phyloP scores from a whole-genome alignment of 352 stramenopile species.

The Globisporangium ultimum region DNA sequence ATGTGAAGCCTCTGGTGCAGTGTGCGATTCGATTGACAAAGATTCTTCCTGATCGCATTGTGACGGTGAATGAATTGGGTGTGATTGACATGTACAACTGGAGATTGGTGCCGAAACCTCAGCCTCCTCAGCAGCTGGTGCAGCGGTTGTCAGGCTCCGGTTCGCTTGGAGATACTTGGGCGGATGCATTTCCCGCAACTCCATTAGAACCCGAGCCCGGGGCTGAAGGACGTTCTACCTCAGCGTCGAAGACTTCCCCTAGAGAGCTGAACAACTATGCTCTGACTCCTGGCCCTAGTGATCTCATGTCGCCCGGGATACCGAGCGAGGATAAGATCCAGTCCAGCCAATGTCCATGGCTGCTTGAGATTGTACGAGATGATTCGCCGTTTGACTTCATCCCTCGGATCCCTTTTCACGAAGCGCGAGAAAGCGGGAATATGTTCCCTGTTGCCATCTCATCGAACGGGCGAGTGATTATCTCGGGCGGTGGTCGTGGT shows the following conservation, averaged over 20 bases:
- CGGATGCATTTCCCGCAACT: not conserved
- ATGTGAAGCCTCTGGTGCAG: conserved; percentile 54
- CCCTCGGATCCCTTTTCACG: conserved; percentile 72
- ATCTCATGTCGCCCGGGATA: not conserved
- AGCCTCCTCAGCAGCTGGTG: conserved; percentile 5
- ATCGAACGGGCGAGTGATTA: conserved; percentile 63
- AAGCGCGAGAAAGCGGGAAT: conserved; percentile 26
- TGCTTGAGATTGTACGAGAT: conserved; percentile 65
- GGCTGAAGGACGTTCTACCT: not conserved
- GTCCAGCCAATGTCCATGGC: conserved; percentile 47
- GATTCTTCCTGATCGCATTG: conserved; percentile 69
- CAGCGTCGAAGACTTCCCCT: not conserved
- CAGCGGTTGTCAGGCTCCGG: not conserved
- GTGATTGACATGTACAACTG: conserved; percentile 87
- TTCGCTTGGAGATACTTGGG: not conserved
- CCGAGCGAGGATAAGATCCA: conserved; percentile 1
- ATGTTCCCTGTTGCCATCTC: conserved; percentile 67
- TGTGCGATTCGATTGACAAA: conserved; percentile 62
- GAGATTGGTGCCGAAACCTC: conserved; percentile 66
- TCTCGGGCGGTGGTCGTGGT: conserved; percentile 68
- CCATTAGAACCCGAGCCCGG: not conserved
- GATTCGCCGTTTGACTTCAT: conserved; percentile 80
- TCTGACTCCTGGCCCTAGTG: not conserved
- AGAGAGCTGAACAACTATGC: not conserved
- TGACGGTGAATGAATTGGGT: conserved; percentile 81